These are phyloP conservation scores for Scheffersomyces amazonensis DNA, from an alignment of 805 yeast species.

Conservation along the genomic window DNA sequence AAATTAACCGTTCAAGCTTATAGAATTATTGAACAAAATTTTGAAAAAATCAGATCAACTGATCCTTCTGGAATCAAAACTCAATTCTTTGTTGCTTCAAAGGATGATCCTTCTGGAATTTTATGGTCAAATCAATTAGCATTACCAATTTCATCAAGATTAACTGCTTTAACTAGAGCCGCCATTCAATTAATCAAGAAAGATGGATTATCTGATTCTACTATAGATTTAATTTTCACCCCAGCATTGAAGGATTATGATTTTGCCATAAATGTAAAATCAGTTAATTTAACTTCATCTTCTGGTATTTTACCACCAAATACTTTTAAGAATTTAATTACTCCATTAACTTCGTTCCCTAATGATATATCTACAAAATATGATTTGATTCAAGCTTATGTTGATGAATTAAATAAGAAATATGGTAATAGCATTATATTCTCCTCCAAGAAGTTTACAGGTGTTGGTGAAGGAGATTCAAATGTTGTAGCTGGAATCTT, in stretches of 20 bases:
- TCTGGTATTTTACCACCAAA: slow-evolving; percentile 57
- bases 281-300: slow-evolving; percentile 39
- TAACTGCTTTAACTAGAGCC: slow-evolving; percentile 82
- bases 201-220: slow-evolving; percentile 37
- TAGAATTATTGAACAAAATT: slow-evolving; percentile 61
- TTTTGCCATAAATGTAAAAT: slow-evolving; percentile 62
- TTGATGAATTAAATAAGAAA: slow-evolving; percentile 56
- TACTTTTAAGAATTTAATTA: slow-evolving; percentile 60
- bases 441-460: slow-evolving; percentile 56
- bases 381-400: slow-evolving; percentile 63
- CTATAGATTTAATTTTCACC: slow-evolving; percentile 60
- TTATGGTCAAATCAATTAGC: slow-evolving; percentile 68
- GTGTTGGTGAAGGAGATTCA: slow-evolving; percentile 50
- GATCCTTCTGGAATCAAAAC: slow-evolving; percentile 82
- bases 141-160: slow-evolving; percentile 79
- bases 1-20: slow-evolving; percentile 58
- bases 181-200: slow-evolving; percentile 54
- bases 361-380: slow-evolving; percentile 44
- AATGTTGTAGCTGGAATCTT: slow-evolving; percentile 79
- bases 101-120: slow-evolving; percentile 82
- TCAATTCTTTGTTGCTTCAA: slow-evolving; percentile 81
- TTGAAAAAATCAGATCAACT: slow-evolving; percentile 61
- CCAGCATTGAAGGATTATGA: slow-evolving; percentile 87
- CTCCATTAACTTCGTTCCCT: slow-evolving; percentile 40
- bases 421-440: slow-evolving; percentile 70